phyloP scores from a whole-genome alignment of 352 stramenopile species.

The Pythium biforme region DNA sequence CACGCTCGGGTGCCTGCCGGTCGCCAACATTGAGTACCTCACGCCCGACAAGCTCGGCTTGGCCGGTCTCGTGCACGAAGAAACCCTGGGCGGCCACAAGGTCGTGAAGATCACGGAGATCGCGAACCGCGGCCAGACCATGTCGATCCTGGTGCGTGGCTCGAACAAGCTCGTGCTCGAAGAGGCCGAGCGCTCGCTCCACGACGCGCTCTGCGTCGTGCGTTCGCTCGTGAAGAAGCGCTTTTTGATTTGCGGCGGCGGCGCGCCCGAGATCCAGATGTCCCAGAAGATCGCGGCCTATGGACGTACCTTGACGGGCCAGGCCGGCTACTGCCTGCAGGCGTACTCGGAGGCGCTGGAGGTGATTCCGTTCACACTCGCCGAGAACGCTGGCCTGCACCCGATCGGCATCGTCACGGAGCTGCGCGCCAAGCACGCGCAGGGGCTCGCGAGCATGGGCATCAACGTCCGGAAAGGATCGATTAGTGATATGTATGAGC shows the following conservation, averaged over 20 bases:
- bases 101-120: conserved; percentile 99
- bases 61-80: conserved; percentile 95
- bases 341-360: conserved; percentile 97
- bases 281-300: conserved; percentile 93
- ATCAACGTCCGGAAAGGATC: conserved; percentile 96
- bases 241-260: conserved; percentile 97
- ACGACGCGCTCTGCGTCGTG: conserved; percentile 99
- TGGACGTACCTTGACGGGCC: conserved; percentile 91
- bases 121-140: conserved; percentile 93
- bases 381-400: conserved; percentile 99
- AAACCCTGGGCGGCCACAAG: conserved; percentile 95
- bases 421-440: conserved; percentile 92
- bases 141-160: conserved; percentile 97
- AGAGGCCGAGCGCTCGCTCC: conserved; percentile 97
- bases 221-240: conserved; percentile 98
- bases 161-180: conserved; percentile 99
- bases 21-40: conserved; percentile 98
- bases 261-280: conserved; percentile 97
- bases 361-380: conserved; percentile 99
- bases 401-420: conserved; percentile 98
- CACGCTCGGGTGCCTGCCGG: conserved; percentile 94
- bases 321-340: conserved; percentile 96
- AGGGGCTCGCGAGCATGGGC: conserved; percentile 90
- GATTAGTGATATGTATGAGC: conserved; percentile 99
- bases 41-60: conserved; percentile 96